These are phyloP conservation scores for Kurtzmaniella natalensis DNA, from an alignment of 1,139 yeast genomes.

Conservation along the genomic window DNA sequence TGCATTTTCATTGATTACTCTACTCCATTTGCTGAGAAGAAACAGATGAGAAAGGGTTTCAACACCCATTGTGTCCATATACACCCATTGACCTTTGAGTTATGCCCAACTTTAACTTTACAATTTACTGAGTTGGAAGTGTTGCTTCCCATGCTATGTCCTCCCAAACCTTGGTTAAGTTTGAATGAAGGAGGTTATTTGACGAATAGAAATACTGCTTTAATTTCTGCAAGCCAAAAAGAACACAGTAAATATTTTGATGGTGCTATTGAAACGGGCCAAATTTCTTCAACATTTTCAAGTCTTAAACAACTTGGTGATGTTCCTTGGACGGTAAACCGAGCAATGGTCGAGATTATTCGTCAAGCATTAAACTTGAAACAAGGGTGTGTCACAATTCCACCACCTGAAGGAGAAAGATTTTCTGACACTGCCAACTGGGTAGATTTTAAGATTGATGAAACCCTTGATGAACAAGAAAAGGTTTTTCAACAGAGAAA, in stretches of 20 bases:
- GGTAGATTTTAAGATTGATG: slow-evolving; percentile 6
- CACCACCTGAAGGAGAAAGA: slow-evolving; percentile 14
- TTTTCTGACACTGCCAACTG: neutral
- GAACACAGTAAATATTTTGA: slow-evolving; percentile 19
- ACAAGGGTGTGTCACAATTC: slow-evolving; percentile 28
- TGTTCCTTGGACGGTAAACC: slow-evolving; percentile 36
- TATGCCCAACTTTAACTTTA: slow-evolving; percentile 4
- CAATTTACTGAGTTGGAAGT: slow-evolving; percentile 14
- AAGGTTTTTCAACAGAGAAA: slow-evolving; percentile 1
- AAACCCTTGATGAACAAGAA: neutral
- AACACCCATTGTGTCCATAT: neutral
- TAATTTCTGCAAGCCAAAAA: slow-evolving; percentile 17
- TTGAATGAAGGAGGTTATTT: slow-evolving; percentile 36
- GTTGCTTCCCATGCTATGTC: slow-evolving; percentile 36
- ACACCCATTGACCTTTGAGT: neutral
- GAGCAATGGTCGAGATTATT: slow-evolving; percentile 20
- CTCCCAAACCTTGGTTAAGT: slow-evolving; percentile 35
- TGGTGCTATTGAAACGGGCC: slow-evolving; percentile 29
- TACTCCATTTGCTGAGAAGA: too few species aligned
- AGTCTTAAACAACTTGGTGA: slow-evolving; percentile 27
- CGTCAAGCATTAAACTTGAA: slow-evolving; percentile 17
- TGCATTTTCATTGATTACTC: too few species aligned
- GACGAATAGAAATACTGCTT: slow-evolving; percentile 20
- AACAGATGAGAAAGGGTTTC: too few species aligned
- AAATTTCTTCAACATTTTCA: slow-evolving; percentile 27